Conservation (phyloP, 371 early-diverging fungal genomes). For the Rhizomucor miehei region DNA sequence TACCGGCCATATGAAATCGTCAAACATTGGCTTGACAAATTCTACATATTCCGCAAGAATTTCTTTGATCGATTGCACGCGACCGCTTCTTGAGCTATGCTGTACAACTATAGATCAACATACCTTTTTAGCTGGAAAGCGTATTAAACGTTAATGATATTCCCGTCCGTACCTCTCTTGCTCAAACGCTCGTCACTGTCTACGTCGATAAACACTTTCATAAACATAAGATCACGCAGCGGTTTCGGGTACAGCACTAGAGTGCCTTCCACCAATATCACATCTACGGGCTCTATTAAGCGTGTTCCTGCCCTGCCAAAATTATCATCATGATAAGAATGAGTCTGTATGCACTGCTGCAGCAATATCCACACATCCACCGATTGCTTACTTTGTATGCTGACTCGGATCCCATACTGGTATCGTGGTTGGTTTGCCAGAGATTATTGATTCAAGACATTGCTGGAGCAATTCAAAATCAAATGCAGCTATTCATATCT, state of each 20-base stretch:
- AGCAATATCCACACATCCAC: neutral
- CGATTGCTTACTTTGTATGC: conserved; percentile 38
- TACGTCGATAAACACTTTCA: conserved; percentile 67
- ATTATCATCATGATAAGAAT: neutral
- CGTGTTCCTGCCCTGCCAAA: conserved; percentile 22
- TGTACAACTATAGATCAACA: conserved; percentile 14
- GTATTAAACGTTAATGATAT: neutral
- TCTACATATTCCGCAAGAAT: conserved; percentile 68
- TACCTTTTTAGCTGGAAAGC: neutral
- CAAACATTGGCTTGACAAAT: conserved; percentile 84
- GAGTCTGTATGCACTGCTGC: no score
- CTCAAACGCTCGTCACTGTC: conserved; percentile 65
- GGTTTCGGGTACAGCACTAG: conserved; percentile 53
- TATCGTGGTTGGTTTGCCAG: conserved; percentile 41
- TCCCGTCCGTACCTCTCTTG: conserved; percentile 30
- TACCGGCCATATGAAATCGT: conserved; percentile 81
- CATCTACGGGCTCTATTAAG: conserved; percentile 46
- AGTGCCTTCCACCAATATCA: conserved; percentile 64
- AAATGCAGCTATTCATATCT: conserved; percentile 40
- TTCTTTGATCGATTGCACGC: conserved; percentile 41
- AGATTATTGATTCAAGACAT: conserved; percentile 34
- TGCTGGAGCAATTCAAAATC: conserved; percentile 55
- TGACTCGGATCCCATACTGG: conserved; percentile 52
- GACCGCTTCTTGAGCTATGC: conserved; percentile 25
- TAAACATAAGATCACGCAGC: conserved; percentile 53